Base-by-base conservation (phyloP, 192 early-diverging fungal species). In the Funneliformis geosporum region DNA sequence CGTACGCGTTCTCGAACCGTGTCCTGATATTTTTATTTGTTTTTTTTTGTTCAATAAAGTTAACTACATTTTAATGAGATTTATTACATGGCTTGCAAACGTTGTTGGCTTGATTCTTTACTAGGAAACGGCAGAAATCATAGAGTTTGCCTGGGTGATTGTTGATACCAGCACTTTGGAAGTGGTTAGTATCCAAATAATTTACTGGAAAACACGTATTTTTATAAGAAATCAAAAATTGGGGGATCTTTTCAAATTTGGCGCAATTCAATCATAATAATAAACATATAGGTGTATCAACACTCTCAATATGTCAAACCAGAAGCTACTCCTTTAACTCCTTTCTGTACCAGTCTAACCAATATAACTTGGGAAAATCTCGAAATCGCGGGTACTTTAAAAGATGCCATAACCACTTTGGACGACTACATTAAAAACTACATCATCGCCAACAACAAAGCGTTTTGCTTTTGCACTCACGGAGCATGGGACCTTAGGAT, bases 381-480 rank as follows among this genome's bases (percentile, higher is more conserved):
- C 11, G 84, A 84, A n/a, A 73, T 80, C 10, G 89, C 87, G 9
- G 87, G 85, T n/a, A 86, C 85, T 21, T 83, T 93, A 5, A 73
- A 80, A 1, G 86, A 87, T 9, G 93, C 92, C 10, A 86, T 92
- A 10, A 60, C 79, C 3, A 74, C 84, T 11, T 64, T 93, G 28
- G 86, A 91, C 68, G 44, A 71, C 9, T 92, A 87, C 61, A 85
- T 93, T 46, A 81, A 85, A 39, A 80, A 69, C 0, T 84, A 91
- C 69, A 88, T 91, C 33, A 75, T 86, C 16, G 78, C 82, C 40
- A 79, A 89, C 69, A 83, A 82, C 9, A 82, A 84, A 25, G 83
- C 84, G 4, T 92, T 94, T 79, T 89, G 89, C 61, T 91, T 94
- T 82, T 91, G 93, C 40, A 91, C 91, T 2, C 92, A 93, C 81